These are phyloP conservation scores for Globisporangium camurandrum DNA, from an alignment of 352 stramenopile genomes.

Conservation along the genomic window DNA sequence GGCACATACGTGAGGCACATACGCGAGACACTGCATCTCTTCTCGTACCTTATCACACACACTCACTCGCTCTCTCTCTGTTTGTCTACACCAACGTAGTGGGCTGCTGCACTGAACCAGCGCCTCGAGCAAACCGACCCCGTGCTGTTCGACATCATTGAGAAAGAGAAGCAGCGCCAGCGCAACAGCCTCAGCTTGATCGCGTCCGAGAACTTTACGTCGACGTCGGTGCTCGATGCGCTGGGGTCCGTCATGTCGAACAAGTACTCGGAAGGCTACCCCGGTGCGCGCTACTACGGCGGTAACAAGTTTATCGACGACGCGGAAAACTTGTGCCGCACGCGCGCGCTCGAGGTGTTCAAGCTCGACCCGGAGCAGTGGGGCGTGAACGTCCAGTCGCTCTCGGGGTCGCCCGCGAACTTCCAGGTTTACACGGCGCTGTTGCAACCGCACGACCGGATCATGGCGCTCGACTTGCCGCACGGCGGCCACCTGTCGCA, in stretches of 20 bases:
- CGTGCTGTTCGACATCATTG: conserved; percentile 92
- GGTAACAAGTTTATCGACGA: conserved; percentile 99
- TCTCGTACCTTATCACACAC: too few relatives aligned
- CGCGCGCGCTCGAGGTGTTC: conserved; percentile 96
- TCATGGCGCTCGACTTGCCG: conserved; percentile 98
- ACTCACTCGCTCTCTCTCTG: too few relatives aligned
- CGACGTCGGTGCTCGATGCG: conserved; percentile 94
- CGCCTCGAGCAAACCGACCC: conserved; percentile 88
- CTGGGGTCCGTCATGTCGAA: conserved; percentile 99
- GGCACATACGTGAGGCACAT: too few relatives aligned
- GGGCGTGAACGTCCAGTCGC: conserved; percentile 96
- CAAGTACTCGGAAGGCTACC: conserved; percentile 99
- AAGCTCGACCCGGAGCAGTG: conserved; percentile 93
- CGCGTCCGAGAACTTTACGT: conserved; percentile 99
- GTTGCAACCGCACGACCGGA: conserved; percentile 96
- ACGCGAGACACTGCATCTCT: too few relatives aligned
- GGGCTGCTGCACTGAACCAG: conserved; percentile 84
- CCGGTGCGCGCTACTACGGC: conserved; percentile 92
- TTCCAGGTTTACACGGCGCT: conserved; percentile 99
- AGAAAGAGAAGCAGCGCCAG: conserved; percentile 97
- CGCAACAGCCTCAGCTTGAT: conserved; percentile 98
- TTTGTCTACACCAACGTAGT: too few relatives aligned
- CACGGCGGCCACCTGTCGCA: conserved; percentile 98
- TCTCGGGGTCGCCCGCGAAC: conserved; percentile 98
- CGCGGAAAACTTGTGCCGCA: conserved; percentile 96